Percentiles rank a stretch among this genome's conserved stretches.
Conservation (phyloP, 345 rosid species). For the Salix viminalis region DNA sequence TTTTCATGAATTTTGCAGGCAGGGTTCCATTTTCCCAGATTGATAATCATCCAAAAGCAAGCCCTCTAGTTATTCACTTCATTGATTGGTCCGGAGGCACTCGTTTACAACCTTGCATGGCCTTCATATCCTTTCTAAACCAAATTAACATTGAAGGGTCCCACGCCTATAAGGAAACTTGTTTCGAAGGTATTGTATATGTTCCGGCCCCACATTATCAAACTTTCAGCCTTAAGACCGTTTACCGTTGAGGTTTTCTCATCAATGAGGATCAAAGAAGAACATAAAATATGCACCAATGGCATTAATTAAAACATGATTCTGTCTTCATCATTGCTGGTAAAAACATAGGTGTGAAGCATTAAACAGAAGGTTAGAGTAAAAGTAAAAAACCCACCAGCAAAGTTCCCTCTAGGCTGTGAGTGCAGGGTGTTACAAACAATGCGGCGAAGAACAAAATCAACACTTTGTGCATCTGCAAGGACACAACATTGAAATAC, state of each 20-base stretch:
- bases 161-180: too few species aligned
- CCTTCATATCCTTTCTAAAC: too few species aligned
- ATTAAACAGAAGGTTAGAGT: neutral
- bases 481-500: neutral
- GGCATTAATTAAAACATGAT: neutral
- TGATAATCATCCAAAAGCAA: neutral
- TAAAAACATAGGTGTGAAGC: neutral
- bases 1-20: neutral
- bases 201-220: too few species aligned
- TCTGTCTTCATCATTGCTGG: neutral
- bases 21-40: neutral
- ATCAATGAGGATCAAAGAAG: neutral
- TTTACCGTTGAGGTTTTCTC: too few species aligned
- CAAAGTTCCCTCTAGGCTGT: conserved; percentile 79
- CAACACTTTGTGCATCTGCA: conserved; percentile 84
- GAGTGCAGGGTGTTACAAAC: conserved; percentile 57
- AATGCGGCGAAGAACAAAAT: conserved; percentile 63
- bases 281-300: neutral
- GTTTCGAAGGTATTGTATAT: too few species aligned
- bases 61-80: too few species aligned
- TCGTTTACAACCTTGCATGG: too few species aligned
- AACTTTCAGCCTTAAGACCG: too few species aligned
- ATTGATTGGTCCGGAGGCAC: too few species aligned
- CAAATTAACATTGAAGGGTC: too few species aligned
- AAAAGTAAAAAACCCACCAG: conserved; percentile 40